Evolutionary conservation across 176 grass and related monocot species (phyloP), one percentile per base, ranked within the genome.

Genomic region (Aegilops longissima): DNA sequence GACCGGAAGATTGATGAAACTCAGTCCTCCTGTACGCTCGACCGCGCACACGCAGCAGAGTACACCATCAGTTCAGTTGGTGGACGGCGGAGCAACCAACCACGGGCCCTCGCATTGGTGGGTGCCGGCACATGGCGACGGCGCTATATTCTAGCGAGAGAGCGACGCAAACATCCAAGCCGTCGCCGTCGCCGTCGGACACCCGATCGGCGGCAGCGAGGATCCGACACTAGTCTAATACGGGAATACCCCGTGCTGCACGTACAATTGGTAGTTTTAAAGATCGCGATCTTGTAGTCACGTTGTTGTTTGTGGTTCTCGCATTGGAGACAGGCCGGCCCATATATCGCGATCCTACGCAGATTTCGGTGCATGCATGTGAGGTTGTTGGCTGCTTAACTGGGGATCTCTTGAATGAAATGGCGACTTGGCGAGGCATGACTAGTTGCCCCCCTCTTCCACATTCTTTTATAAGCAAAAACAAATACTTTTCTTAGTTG

Each of bases 91-190:
- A 20, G 47, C 80, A 67, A 38, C 25, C 80, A 87, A 61, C 56
- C 74, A 87, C 24, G 89, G 85, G 25, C 58, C 72, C 49, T 40
- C 2, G 72, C 72, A 49, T 49, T 47, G 70, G 33, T 76, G 9
- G 68, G 69, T 66, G 82, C 77, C 40, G 23, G 89, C 89, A 87
- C 80, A 90, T 90, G 80, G 59, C 66, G 25, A 44, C 84, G 73
- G 38, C n/a, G 3, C 51, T 31, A 77, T 78, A 77, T 54, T 83
- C 84, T 66, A 79, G 72, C 38, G 30, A 20, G 30, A 31, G 0
- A 12, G 23, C 66, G 54, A 9, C 62, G 30, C 66, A 63, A 39
- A 4, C 39, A 3, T 79, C 84, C 79, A 83, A 40, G 51, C 64
- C 83, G 87, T 18, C 54, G 54, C 56, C 56, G 83, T 58, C 42